Evolutionary conservation across 352 stramenopile species (phyloP).

Genomic region (Phytophthora niederhauseri): DNA sequence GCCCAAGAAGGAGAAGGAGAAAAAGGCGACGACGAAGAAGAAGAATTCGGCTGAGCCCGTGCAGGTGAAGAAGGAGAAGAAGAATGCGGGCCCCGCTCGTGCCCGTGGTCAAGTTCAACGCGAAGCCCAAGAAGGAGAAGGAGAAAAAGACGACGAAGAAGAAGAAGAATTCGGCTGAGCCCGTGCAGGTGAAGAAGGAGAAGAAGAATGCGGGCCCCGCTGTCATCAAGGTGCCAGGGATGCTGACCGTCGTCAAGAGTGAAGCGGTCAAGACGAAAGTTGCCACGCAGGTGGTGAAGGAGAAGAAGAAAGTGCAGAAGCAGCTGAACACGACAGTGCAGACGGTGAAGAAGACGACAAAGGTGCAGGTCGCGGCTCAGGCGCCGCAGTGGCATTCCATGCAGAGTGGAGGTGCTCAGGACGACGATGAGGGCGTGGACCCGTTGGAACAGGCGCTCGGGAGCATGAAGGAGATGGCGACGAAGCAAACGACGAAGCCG

Average conservation of each 20-base stretch:
- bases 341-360: constrained; percentile 18
- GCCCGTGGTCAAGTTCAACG: constrained; percentile 43
- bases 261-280: constrained; percentile 4
- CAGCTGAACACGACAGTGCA: not conserved
- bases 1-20: constrained; percentile 14
- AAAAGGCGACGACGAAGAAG: constrained; percentile 11
- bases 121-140: constrained; percentile 18
- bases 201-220: constrained; percentile 9
- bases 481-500: constrained; percentile 7
- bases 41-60: not conserved
- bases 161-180: not conserved
- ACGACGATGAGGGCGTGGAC: constrained; percentile 30
- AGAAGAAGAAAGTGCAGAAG: constrained; percentile 14
- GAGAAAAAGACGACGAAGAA: constrained; percentile 18
- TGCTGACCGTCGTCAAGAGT: not conserved
- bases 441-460: constrained; percentile 43
- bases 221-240: constrained; percentile 18
- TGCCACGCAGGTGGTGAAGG: not conserved
- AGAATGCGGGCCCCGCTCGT: no score
- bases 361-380: constrained; percentile 8
- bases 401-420: constrained; percentile 7
- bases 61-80: constrained; percentile 13
- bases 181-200: constrained; percentile 14
- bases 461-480: constrained; percentile 41
- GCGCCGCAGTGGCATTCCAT: constrained; percentile 13